Conservation (phyloP, 2,329 filamentous ascomycete species). For the Fusarium nurragi region DNA sequence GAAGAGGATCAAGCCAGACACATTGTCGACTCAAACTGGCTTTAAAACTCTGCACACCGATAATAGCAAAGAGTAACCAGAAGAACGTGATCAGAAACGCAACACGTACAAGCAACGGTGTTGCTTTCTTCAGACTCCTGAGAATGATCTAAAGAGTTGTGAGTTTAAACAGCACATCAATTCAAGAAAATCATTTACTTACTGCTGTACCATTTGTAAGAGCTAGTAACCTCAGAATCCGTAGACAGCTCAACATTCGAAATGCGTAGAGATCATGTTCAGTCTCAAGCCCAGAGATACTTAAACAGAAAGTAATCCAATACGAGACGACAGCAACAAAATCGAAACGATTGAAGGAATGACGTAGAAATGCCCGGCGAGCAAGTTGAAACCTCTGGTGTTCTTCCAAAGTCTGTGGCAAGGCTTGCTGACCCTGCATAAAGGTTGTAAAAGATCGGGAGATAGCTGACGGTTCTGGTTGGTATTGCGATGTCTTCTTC, state of each 20-base stretch:
- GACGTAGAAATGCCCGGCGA: conserved; percentile 88
- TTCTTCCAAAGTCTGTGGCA: conserved; percentile 72
- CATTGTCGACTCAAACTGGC: conserved; percentile 80
- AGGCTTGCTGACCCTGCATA: conserved; percentile 67
- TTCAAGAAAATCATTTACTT: conserved; percentile 51
- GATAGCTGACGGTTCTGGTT: conserved; percentile 70
- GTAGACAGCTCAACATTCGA: conserved; percentile 94
- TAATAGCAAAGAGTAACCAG: conserved; percentile 96
- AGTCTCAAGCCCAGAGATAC: conserved; percentile 74
- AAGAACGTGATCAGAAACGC: conserved; percentile 96
- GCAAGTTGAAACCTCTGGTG: conserved; percentile 88
- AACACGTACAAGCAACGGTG: conserved; percentile 89
- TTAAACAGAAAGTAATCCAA: conserved; percentile 87
- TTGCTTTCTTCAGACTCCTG: conserved; percentile 93
- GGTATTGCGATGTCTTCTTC: conserved; percentile 59
- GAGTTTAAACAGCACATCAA: conserved; percentile 1
- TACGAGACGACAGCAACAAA: conserved; percentile 95
- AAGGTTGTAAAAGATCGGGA: conserved; percentile 83
- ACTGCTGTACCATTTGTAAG: conserved; percentile 93
- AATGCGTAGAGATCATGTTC: conserved; percentile 84
- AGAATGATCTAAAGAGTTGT: conserved; percentile 76
- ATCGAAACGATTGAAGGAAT: conserved; percentile 95
- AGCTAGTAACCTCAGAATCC: conserved; percentile 88
- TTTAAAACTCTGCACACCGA: conserved; percentile 97
- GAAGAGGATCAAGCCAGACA: conserved; percentile 75